Conservation (phyloP, 2,329 filamentous ascomycete genomes). For the Fusarium liriodendri region DNA sequence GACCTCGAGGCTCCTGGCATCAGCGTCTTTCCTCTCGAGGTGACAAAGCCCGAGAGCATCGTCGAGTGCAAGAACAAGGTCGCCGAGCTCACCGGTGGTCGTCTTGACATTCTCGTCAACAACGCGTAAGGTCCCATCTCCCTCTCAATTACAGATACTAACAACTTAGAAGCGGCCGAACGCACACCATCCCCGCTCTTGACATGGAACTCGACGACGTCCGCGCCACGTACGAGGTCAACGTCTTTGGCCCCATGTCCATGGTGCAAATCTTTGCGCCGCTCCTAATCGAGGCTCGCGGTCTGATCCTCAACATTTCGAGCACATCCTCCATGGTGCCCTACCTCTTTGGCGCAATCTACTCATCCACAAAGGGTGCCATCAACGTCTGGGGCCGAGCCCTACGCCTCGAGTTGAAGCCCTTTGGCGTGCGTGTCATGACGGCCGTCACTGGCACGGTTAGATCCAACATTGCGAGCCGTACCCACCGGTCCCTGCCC, state of each 20-base stretch:
- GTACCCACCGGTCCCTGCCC: constrained; percentile 55
- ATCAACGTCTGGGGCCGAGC: constrained; percentile 64
- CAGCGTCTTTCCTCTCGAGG: constrained; percentile 63
- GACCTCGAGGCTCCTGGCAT: constrained; percentile 60
- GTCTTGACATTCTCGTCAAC: constrained; percentile 69
- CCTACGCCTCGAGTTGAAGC: constrained; percentile 64
- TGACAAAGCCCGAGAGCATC: constrained; percentile 64
- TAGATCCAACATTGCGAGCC: constrained; percentile 60
- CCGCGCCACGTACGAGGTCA: constrained; percentile 65
- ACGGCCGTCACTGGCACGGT: constrained; percentile 67
- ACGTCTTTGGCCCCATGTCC: constrained; percentile 68
- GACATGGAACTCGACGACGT: constrained; percentile 65
- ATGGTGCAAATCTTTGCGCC: constrained; percentile 63
- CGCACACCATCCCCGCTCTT: constrained; percentile 62
- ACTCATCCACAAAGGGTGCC: constrained; percentile 67
- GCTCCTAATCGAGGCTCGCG: constrained; percentile 61
- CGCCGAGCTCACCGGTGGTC: constrained; percentile 60
- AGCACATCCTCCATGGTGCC: constrained; percentile 62
- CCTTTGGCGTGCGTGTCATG: constrained; percentile 68
- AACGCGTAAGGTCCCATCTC: constrained; percentile 60
- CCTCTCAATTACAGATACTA: background rate
- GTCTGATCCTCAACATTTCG: constrained; percentile 67
- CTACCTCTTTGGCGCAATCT: constrained; percentile 65
- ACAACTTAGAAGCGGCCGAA: constrained; percentile 56
- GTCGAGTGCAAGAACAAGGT: constrained; percentile 60